Percentiles rank a stretch among this genome's conserved stretches.
Evolutionary conservation across 441 rosid species (phyloP).

Genomic region (Lepidium campestre): DNA sequence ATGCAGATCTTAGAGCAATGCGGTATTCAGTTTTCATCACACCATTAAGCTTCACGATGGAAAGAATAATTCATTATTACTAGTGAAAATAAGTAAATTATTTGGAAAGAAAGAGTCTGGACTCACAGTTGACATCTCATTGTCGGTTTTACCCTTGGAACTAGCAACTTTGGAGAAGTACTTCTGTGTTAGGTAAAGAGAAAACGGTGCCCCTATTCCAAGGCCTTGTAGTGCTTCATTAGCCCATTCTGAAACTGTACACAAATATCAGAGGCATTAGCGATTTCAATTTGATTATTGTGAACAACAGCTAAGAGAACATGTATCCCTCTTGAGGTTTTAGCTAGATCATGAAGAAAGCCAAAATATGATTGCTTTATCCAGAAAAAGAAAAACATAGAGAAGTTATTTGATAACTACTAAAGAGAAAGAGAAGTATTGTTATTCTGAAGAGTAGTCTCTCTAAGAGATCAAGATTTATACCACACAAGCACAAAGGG

Average conservation of each 20-base stretch:
- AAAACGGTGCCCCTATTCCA: constrained; percentile 77
- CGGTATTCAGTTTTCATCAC: constrained; percentile 91
- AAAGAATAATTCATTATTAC: not conserved
- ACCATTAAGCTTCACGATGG: constrained; percentile 48
- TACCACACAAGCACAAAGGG: not conserved
- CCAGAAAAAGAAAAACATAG: too few relatives aligned
- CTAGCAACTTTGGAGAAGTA: constrained; percentile 66
- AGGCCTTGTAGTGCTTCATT: constrained; percentile 69
- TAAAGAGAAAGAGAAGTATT: not conserved
- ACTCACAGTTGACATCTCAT: constrained; percentile 55
- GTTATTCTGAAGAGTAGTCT: not conserved
- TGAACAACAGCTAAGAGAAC: not conserved
- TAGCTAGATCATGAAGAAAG: too few relatives aligned
- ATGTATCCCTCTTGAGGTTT: too few relatives aligned
- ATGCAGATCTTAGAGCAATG: constrained; percentile 66
- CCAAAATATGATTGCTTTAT: too few relatives aligned
- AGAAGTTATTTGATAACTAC: too few relatives aligned
- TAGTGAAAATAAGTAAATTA: not conserved
- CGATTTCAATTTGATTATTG: not conserved
- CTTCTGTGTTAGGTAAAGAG: constrained; percentile 61
- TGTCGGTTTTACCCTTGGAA: constrained; percentile 42
- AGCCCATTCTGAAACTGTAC: constrained; percentile 68
- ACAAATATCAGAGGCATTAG: not conserved
- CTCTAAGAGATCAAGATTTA: not conserved
- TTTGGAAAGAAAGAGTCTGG: not conserved